Conservation (phyloP, 73 alveolate species). For the Uronychia binucleata region DNA sequence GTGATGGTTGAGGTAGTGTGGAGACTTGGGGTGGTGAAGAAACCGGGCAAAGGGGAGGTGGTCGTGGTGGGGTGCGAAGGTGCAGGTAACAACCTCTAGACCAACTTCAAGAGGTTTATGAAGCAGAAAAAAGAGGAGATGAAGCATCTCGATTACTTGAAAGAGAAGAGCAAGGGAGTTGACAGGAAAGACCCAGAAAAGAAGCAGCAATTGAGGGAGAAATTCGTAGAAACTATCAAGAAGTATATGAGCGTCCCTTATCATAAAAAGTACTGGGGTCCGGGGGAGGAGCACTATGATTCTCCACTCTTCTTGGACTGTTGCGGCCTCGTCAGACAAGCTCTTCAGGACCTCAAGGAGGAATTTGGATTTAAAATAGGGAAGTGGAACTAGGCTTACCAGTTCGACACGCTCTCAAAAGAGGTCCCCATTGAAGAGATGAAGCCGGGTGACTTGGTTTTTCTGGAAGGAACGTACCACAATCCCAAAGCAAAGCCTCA, state of each 20-base stretch:
- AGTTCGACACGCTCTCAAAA: conserved; percentile 85
- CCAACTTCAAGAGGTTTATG: conserved; percentile 5
- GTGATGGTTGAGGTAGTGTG: too few species aligned
- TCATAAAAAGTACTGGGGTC: conserved; percentile 71
- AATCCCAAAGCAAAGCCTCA: conserved; percentile 65
- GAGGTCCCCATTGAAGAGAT: conserved; percentile 79
- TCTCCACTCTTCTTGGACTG: conserved; percentile 87
- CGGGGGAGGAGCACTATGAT: conserved; percentile 74
- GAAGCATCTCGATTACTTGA: conserved; percentile 15
- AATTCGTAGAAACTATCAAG: conserved; percentile 83
- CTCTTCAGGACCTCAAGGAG: conserved; percentile 75
- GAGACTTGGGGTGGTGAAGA: too few species aligned
- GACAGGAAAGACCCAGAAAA: conserved; percentile 66
- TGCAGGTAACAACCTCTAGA: conserved; percentile 12
- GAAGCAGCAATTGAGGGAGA: conserved; percentile 70
- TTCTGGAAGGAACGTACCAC: conserved; percentile 81
- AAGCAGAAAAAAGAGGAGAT: conserved; percentile 22
- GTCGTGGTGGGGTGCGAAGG: too few species aligned
- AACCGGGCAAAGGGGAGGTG: too few species aligned
- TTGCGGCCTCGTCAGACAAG: conserved; percentile 86
- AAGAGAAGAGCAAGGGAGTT: conserved; percentile 10
- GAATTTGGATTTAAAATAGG: conserved; percentile 88
- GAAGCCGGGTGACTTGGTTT: conserved; percentile 88
- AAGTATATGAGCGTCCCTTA: conserved; percentile 88
- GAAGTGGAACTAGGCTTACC: conserved; percentile 90